Conservation (phyloP, 176 grass and related monocot genomes). For the Avena insularis region DNA sequence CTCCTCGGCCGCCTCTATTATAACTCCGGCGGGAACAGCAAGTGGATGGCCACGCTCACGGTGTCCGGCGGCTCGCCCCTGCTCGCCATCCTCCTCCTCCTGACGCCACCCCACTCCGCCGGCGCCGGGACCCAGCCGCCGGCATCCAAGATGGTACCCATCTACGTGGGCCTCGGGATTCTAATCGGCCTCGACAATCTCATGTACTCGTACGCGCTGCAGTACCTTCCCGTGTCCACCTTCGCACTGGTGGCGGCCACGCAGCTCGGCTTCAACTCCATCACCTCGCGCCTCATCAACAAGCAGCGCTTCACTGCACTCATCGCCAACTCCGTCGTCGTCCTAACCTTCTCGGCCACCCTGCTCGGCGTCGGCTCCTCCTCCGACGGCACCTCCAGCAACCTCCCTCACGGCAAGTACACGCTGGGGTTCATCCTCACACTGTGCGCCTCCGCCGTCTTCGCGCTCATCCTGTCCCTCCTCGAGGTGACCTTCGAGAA, state of each 20-base stretch:
- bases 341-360: slow-evolving; percentile 77
- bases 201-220: slow-evolving; percentile 86
- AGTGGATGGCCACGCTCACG: slow-evolving; percentile 73
- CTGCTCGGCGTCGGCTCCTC: slow-evolving; percentile 61
- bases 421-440: slow-evolving; percentile 65
- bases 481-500: slow-evolving; percentile 63
- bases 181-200: slow-evolving; percentile 67
- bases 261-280: slow-evolving; percentile 80
- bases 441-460: slow-evolving; percentile 56
- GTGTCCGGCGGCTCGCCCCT: slow-evolving; percentile 60
- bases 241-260: slow-evolving; percentile 76
- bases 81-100: slow-evolving; percentile 49
- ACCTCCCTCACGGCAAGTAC: slow-evolving; percentile 59
- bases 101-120: slow-evolving; percentile 2
- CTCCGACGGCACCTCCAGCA: slow-evolving; percentile 45
- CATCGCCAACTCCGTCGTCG: slow-evolving; percentile 75
- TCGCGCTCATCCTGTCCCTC: slow-evolving; percentile 73
- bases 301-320: slow-evolving; percentile 72
- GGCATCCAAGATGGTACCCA: slow-evolving; percentile 39
- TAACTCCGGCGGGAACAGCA: slow-evolving; percentile 81
- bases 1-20: slow-evolving; percentile 80
- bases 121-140: slow-evolving; percentile 32
- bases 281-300: slow-evolving; percentile 81
- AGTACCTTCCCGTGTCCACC: slow-evolving; percentile 88
- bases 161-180: slow-evolving; percentile 61